Evolutionary conservation across 148 eudicot genomes (phyloP).

Genomic region (Dysphania ambrosioides): DNA sequence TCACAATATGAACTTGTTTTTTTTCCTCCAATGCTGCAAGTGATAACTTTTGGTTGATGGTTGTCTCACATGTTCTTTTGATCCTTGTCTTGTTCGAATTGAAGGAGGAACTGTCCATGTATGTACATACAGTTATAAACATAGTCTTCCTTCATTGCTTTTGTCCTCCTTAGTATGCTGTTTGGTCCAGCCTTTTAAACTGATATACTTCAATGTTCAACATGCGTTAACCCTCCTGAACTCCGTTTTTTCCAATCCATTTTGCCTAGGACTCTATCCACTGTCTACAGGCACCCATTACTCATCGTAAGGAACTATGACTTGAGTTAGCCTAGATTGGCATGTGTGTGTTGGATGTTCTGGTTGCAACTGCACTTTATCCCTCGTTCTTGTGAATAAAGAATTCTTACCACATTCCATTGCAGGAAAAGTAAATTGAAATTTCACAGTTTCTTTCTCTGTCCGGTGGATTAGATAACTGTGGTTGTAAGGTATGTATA

Average conservation of each 20-base stretch:
- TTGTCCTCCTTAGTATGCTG: neutral
- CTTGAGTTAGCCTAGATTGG: too few species aligned
- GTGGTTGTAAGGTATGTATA: neutral
- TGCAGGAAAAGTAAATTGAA: neutral
- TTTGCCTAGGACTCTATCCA: neutral
- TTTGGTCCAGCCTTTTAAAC: neutral
- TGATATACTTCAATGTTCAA: neutral
- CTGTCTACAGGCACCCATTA: too few species aligned
- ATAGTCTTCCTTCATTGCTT: neutral
- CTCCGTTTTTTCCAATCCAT: neutral
- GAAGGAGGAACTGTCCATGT: neutral
- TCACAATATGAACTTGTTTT: neutral
- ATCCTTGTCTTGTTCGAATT: neutral
- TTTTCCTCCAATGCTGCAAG: neutral
- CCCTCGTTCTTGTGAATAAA: too few species aligned
- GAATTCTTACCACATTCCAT: neutral
- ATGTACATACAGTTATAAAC: neutral
- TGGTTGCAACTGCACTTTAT: neutral
- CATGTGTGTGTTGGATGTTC: too few species aligned
- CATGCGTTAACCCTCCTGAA: neutral
- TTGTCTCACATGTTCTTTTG: neutral
- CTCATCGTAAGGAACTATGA: too few species aligned
- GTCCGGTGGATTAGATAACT: neutral
- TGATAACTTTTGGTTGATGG: neutral
- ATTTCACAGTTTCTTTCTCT: neutral